Evolutionary conservation across 1,139 yeast species (phyloP).

Genomic region (Maudiozyma humilis): DNA sequence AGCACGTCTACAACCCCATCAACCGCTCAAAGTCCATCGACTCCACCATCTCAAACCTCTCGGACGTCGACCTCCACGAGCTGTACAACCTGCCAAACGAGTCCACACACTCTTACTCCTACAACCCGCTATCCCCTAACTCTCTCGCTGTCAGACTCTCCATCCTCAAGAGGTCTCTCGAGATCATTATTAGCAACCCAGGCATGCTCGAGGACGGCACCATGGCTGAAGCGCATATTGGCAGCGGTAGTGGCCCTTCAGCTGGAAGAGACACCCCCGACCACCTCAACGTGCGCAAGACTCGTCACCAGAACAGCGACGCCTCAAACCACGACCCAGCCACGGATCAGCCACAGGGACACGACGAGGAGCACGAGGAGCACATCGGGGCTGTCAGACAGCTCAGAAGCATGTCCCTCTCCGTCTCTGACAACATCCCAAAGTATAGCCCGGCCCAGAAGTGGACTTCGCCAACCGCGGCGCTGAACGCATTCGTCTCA

Average conservation of each 20-base stretch:
- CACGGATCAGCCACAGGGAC: slow-evolving; percentile 2
- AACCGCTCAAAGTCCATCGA: slow-evolving; percentile 10
- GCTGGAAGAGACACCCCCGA: not conserved
- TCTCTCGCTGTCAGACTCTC: slow-evolving; percentile 68
- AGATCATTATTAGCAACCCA: slow-evolving; percentile 38
- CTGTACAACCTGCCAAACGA: slow-evolving; percentile 41
- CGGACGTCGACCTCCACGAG: slow-evolving; percentile 39
- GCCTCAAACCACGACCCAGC: slow-evolving; percentile 1
- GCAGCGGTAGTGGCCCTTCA: too few species aligned
- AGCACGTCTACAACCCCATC: not conserved
- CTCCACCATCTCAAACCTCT: slow-evolving; percentile 22
- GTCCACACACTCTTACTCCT: slow-evolving; percentile 78
- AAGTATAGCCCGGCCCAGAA: slow-evolving; percentile 8
- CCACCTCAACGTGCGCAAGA: not conserved
- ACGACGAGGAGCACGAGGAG: not conserved
- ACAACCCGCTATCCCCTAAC: slow-evolving; percentile 74
- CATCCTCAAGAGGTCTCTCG: slow-evolving; percentile 66
- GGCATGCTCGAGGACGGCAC: slow-evolving; percentile 16
- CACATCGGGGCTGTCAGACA: not conserved
- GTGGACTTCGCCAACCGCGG: slow-evolving; percentile 54
- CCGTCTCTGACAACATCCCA: slow-evolving; percentile 6
- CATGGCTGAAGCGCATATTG: not conserved
- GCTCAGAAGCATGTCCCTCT: slow-evolving; percentile 6
- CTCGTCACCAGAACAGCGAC: not conserved
- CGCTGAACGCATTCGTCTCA: slow-evolving; percentile 47